Conservation (phyloP, 495 filamentous ascomycete species). For the Ascodesmis nigricans region DNA sequence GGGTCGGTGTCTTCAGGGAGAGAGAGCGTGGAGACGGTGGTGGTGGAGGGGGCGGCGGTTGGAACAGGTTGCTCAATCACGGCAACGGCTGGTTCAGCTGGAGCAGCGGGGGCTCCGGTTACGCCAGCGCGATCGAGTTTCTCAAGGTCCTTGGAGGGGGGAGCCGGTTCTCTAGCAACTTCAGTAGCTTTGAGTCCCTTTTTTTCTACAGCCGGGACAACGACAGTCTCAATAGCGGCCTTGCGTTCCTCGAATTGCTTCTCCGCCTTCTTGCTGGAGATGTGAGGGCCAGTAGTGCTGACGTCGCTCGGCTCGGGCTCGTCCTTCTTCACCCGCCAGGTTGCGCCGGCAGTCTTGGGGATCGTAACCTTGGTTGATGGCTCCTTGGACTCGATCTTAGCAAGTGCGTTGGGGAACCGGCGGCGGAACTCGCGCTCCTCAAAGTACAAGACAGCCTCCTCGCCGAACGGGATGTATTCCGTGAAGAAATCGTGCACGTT, state of each 20-base stretch:
- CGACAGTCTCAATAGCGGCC: constrained; percentile 14
- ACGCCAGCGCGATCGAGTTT: constrained; percentile 24
- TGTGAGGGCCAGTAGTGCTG: constrained; percentile 16
- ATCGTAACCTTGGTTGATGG: constrained; percentile 43
- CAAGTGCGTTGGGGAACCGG: constrained; percentile 57
- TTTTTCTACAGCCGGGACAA: constrained; percentile 12
- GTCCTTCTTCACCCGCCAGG: constrained; percentile 48
- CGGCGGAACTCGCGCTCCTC: constrained; percentile 87
- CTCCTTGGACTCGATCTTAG: constrained; percentile 26
- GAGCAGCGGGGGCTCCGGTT: constrained; percentile 22
- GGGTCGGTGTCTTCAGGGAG: constrained; percentile 56
- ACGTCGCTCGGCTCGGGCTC: constrained; percentile 16
- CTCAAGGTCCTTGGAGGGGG: constrained; percentile 9
- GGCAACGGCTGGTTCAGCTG: constrained; percentile 20
- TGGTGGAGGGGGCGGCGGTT: constrained; percentile 2
- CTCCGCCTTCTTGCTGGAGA: constrained; percentile 8
- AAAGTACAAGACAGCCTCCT: constrained; percentile 88
- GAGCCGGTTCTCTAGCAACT: constrained; percentile 15
- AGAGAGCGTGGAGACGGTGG: constrained; percentile 28
- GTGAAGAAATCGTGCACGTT: constrained; percentile 99
- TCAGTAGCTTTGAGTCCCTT: constrained; percentile 25
- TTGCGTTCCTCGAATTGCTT: constrained; percentile 18
- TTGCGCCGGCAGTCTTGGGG: constrained; percentile 62
- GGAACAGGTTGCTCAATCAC: too few relatives aligned
- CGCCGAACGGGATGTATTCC: constrained; percentile 84